Conservation (phyloP, 2,329 filamentous ascomycete species). For the Colletotrichum gloeosporioides region DNA sequence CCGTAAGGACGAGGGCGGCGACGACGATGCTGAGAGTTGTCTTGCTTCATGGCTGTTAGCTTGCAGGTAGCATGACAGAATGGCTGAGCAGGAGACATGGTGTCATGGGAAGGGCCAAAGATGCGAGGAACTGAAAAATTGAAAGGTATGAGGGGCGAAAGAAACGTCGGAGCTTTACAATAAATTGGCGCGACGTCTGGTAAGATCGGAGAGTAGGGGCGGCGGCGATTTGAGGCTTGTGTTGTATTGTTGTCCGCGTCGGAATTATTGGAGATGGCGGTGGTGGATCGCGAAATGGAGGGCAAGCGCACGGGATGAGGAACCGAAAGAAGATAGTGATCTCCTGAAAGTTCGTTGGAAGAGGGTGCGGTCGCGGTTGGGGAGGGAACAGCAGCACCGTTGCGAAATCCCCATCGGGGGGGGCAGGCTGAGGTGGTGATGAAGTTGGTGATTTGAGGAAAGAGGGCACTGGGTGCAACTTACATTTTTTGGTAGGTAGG, state of each 20-base stretch:
- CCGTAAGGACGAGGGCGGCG: not conserved
- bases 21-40: not conserved
- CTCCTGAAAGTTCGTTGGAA: not conserved
- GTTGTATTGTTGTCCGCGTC: not conserved
- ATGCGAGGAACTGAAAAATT: not conserved
- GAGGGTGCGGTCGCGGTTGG: not conserved
- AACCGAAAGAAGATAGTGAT: not conserved
- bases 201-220: not conserved
- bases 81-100: not conserved
- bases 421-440: not conserved
- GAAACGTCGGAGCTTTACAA: slow-evolving; percentile 4
- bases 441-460: not conserved
- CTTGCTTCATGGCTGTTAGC: slow-evolving; percentile 1
- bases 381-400: not conserved
- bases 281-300: not conserved
- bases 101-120: not conserved
- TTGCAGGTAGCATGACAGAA: not conserved
- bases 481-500: not conserved
- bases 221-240: not conserved
- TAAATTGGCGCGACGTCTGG: not conserved
- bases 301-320: not conserved
- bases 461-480: not conserved
- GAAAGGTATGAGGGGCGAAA: not conserved
- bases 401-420: not conserved
- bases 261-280: not conserved